Percentiles rank a stretch among this genome's conserved stretches.
Conservation (phyloP, 148 eudicot genomes). For the Linanthus parryae region DNA sequence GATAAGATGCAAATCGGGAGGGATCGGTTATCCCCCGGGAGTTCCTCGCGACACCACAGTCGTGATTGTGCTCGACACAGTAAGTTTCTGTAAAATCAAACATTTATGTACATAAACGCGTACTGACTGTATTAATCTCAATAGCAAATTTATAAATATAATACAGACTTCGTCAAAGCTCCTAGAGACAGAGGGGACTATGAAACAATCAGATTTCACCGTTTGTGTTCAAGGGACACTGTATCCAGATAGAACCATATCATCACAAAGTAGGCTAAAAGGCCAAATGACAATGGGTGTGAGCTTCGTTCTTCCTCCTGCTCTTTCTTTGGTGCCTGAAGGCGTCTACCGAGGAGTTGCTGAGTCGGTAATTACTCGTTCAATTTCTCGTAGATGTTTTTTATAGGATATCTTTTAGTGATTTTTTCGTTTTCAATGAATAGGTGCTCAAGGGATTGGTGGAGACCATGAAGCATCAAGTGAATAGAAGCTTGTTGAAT, state of each 20-base stretch:
- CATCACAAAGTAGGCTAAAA: slow-evolving; percentile 43
- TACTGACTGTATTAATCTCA: no score
- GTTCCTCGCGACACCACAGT: slow-evolving; percentile 43
- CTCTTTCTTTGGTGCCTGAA: slow-evolving; percentile 54
- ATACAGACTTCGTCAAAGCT: no score
- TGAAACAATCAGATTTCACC: slow-evolving; percentile 51
- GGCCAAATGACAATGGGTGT: slow-evolving; percentile 63
- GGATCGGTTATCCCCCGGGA: slow-evolving; percentile 57
- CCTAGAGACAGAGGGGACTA: slow-evolving; percentile 47
- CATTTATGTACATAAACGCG: neutral
- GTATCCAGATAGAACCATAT: slow-evolving; percentile 62
- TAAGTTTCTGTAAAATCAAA: slow-evolving; percentile 20
- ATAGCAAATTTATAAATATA: no score
- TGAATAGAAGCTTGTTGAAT: slow-evolving; percentile 50
- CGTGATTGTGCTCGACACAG: slow-evolving; percentile 74
- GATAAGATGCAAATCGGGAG: slow-evolving; percentile 50
- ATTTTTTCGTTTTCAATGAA: no score
- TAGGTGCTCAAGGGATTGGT: slow-evolving; percentile 56
- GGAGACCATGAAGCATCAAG: slow-evolving; percentile 74
- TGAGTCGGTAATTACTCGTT: no score
- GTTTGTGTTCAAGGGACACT: slow-evolving; percentile 57
- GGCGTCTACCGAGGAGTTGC: slow-evolving; percentile 42
- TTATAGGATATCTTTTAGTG: no score
- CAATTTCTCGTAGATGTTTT: no score
- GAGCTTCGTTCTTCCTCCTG: slow-evolving; percentile 50